Percentiles rank a stretch among this genome's conserved stretches.
phyloP scores from a whole-genome alignment of 352 stramenopile species.

The Elongisporangium senticosum region DNA sequence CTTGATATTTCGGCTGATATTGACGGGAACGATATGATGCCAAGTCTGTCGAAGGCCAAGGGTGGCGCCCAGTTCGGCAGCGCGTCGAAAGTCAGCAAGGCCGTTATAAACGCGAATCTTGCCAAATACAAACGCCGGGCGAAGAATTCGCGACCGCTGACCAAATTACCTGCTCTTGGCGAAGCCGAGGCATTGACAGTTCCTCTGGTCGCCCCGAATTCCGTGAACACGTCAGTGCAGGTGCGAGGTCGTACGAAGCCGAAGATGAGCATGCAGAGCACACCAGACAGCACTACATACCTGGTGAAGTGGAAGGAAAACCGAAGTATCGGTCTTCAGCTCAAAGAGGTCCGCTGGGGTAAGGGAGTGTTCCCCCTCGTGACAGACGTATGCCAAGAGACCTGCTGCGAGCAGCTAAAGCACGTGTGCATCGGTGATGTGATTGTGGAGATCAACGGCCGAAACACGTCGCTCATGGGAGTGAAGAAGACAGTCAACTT shows the following conservation, averaged over 20 bases:
- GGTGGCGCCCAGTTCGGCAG: constrained; percentile 14
- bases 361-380: constrained; percentile 81
- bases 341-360: constrained; percentile 72
- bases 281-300: constrained; percentile 78
- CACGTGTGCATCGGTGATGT: constrained; percentile 83
- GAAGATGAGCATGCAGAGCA: constrained; percentile 72
- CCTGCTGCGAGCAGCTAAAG: constrained; percentile 76
- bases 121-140: constrained; percentile 75
- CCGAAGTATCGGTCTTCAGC: constrained; percentile 77
- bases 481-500: constrained; percentile 89
- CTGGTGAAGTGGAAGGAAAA: constrained; percentile 87
- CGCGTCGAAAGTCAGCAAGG: constrained; percentile 25
- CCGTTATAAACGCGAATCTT: constrained; percentile 51
- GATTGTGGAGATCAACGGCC: constrained; percentile 86
- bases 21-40: constrained; percentile 51
- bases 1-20: constrained; percentile 48
- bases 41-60: constrained; percentile 27
- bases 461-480: constrained; percentile 83
- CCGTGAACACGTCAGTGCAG: constrained; percentile 81
- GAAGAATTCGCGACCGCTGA: constrained; percentile 54
- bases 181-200: constrained; percentile 67
- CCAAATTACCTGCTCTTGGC: constrained; percentile 56
- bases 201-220: constrained; percentile 69
- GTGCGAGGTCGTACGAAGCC: constrained; percentile 73
- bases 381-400: constrained; percentile 76